Base-by-base conservation (phyloP, 192 early-diverging fungal genomes). In the Spinellus fusiger region DNA sequence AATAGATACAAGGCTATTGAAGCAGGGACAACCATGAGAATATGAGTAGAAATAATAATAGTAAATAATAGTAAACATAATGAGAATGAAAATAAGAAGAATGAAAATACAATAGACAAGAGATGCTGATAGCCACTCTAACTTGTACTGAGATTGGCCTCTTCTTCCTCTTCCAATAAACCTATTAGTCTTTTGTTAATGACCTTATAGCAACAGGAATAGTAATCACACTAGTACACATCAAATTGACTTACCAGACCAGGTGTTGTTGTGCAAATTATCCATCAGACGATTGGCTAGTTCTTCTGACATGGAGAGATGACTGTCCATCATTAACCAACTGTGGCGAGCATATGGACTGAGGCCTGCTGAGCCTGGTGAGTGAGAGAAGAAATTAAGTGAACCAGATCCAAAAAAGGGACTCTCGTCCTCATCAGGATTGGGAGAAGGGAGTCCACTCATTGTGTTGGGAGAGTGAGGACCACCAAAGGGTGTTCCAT, bases 291-390 rank as follows among this genome's bases (percentile, higher is more conserved):
- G 31, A 16, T 50, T 49, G 12, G 59, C 48, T 25, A 37, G 48
- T 16, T 61, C 59, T 35, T 26, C 33, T 9, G 59, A 29, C 59
- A 61, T 61, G 3, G 48, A 46, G n/a, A 35, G 18, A 61, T 61
- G 49, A 35, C 59, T 49, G 37, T 61, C 59, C 33, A 61, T 50
- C 25, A 61, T n/a, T 35, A 51, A n/a, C 59, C 59, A 61, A n/a
- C 26, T 50, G 6, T 61, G 59, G 15, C 59, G 48, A 35, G 49
- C 31, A 15, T 20, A 16, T 8, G 59, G 59, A 26, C 59, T 61
- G 27, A 50, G 28, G 10, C 18, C 18, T 0, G 0, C n/a, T n/a
- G 38, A 18, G 0, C 1, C 0, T 2, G 56, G 26, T 25, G 59
- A 50, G 28, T 61, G 34, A 61, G 59, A 49, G 1, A 34, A 61